phyloP scores from a whole-genome alignment of 495 filamentous ascomycete genomes.

The Hypoxylon fragiforme region DNA sequence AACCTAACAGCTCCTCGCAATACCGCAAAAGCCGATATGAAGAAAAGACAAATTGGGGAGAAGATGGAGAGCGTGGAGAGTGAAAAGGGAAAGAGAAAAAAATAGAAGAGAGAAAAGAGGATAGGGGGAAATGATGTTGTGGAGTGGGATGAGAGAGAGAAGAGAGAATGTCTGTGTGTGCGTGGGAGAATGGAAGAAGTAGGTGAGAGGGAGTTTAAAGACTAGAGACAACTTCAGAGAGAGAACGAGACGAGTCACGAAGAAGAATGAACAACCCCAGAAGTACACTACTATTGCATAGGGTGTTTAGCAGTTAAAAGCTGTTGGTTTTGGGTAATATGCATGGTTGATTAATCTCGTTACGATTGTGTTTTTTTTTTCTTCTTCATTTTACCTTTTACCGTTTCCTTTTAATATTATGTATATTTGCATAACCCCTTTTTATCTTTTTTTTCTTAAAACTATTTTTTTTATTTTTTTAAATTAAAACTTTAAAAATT shows the following conservation, averaged over 20 bases:
- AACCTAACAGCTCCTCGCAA: conserved; percentile 20
- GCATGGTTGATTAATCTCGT: conserved; percentile 37
- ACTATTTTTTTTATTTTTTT: not conserved
- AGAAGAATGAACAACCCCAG: conserved; percentile 23
- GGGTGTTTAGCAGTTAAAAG: conserved; percentile 33
- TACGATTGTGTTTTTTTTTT: not conserved
- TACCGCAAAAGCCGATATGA: conserved; percentile 14
- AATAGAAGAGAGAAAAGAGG: conserved; percentile 24
- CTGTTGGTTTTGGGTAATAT: conserved; percentile 31
- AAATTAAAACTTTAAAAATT: not conserved
- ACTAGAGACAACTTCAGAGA: not conserved
- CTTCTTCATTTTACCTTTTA: not conserved
- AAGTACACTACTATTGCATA: conserved; percentile 23
- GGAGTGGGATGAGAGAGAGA: conserved; percentile 27
- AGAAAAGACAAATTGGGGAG: no score
- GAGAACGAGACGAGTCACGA: conserved; percentile 31
- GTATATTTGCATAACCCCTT: not conserved
- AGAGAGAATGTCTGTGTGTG: conserved; percentile 16
- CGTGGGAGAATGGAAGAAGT: conserved; percentile 1
- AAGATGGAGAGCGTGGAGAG: conserved; percentile 26
- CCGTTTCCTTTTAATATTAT: not conserved
- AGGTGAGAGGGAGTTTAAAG: not conserved
- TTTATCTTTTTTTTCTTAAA: not conserved
- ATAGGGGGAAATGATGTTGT: conserved; percentile 27
- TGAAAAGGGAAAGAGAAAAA: conserved; percentile 30